Evolutionary conservation across 495 filamentous ascomycete genomes (phyloP).

Genomic region (Neurospora sp.): DNA sequence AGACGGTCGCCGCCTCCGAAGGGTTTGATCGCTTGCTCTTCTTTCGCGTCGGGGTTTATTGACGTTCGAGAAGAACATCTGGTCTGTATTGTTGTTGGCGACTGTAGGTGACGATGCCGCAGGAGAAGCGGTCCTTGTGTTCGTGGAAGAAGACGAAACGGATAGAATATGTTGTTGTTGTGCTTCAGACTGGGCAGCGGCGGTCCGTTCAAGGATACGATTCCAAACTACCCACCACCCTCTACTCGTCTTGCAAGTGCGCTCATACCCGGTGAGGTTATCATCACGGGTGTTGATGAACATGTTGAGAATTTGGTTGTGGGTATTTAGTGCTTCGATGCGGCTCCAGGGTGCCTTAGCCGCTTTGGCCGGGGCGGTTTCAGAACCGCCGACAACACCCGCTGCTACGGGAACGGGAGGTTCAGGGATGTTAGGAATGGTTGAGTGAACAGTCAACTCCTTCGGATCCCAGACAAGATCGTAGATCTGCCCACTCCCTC

Average conservation of each 20-base stretch:
- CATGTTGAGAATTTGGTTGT: constrained; percentile 73
- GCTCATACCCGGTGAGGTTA: constrained; percentile 52
- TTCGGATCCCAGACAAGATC: constrained; percentile 80
- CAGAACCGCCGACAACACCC: not conserved
- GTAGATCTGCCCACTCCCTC: constrained; percentile 48
- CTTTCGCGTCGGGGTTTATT: not conserved
- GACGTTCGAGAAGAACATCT: not conserved
- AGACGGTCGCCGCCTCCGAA: not conserved
- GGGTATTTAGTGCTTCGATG: constrained; percentile 81
- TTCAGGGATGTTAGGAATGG: constrained; percentile 83
- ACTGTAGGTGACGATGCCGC: not conserved
- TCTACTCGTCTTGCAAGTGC: constrained; percentile 82
- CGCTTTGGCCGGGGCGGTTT: not conserved
- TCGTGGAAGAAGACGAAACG: not conserved
- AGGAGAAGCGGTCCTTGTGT: not conserved
- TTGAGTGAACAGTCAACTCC: constrained; percentile 67
- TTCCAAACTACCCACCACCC: constrained; percentile 99
- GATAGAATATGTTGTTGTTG: not conserved
- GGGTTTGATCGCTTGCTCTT: not conserved
- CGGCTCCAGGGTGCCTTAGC: constrained; percentile 52
- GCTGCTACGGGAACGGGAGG: constrained; percentile 20
- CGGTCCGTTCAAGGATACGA: constrained; percentile 43
- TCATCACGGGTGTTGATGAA: constrained; percentile 52
- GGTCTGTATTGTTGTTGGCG: too few relatives aligned
- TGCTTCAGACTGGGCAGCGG: not conserved